Evolutionary conservation across 2,329 filamentous ascomycete genomes (phyloP), one percentile per base, ranked within the genome.

Genomic region (Pseudogymnoascus sp.): DNA sequence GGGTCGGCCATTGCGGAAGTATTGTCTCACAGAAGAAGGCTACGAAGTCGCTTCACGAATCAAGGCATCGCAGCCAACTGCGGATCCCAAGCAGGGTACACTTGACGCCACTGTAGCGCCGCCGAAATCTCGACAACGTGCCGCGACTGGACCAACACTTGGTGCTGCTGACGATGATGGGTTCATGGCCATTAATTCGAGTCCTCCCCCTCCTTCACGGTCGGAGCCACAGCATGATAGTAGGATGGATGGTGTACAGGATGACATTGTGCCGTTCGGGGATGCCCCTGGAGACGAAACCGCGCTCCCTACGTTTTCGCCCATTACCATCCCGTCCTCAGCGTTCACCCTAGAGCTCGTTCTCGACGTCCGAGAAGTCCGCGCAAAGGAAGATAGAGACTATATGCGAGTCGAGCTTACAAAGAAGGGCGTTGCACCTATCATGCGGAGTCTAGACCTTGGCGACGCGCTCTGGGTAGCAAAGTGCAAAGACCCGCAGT

Each of bases 401-500:
- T 92, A 92, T 68, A 88, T 93, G 71, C 82, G 88, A 66, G 82
- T 87, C 20, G 84, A 90, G 68, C 80, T 94, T 11, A 75, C 77
- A 9, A 87, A 89, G 66, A 83, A 81, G 64, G 86, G 85, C 0
- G 80, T 88, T 15, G 78, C 75, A 18, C 84, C 87, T 0, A 81
- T 88, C 18, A 85, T 90, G 71, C 82, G 88, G 15, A 78, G 82
- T 4, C 76, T 93, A 33, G 85, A 89, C 64, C 76, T 93, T 1
- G 90, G 90, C 0, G 90, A 94, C 69, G 84, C 84, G 0, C 80
- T 91, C 62, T 94, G 90, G 90, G 80, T 94, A 35, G 90, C 90
- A 39, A 90, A 88, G 71, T 84, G 83, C 68, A 78, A 84, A 66
- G 82, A 89, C 62, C 75, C 83, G 0, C 72, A 73, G 8, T 76